Evolutionary conservation across 2,329 filamentous ascomycete genomes (phyloP).

Genomic region (Daldinia sp.): DNA sequence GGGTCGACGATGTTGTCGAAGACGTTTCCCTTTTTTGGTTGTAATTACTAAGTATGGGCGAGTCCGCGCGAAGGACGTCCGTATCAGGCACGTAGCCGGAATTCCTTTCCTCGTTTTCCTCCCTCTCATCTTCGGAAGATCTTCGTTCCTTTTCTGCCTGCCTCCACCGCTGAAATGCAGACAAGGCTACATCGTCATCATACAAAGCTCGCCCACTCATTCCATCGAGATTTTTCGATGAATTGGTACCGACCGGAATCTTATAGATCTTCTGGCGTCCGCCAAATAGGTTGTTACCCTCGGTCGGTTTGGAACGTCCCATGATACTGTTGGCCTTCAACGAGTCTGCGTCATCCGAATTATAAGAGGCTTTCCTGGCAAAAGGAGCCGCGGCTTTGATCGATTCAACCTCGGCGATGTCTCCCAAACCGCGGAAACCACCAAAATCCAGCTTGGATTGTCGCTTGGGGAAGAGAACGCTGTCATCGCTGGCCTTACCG

Average conservation of each 20-base stretch:
- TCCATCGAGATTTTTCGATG: constrained; percentile 58
- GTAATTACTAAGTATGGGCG: constrained; percentile 71
- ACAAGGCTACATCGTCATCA: constrained; percentile 86
- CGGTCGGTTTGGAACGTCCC: constrained; percentile 81
- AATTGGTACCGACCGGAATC: constrained; percentile 68
- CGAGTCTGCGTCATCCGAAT: constrained; percentile 75
- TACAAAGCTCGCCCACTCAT: constrained; percentile 80
- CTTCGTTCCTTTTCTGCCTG: constrained; percentile 68
- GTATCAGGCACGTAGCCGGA: constrained; percentile 40
- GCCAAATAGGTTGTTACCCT: constrained; percentile 94
- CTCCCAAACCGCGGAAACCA: constrained; percentile 69
- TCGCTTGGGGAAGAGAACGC: constrained; percentile 85
- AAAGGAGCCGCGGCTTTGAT: constrained; percentile 71
- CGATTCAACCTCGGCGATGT: constrained; percentile 93
- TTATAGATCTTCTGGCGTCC: constrained; percentile 96
- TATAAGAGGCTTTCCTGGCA: constrained; percentile 73
- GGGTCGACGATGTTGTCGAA: constrained; percentile 80
- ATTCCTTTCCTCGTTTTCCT: constrained; percentile 54
- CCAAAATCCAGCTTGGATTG: constrained; percentile 84
- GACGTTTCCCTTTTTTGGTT: constrained; percentile 86
- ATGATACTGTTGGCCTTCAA: constrained; percentile 77
- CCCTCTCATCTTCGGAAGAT: constrained; percentile 56
- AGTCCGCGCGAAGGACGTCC: constrained; percentile 60
- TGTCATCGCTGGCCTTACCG: constrained; percentile 95
- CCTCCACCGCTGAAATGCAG: constrained; percentile 83